Evolutionary conservation across 371 early-diverging fungal species (phyloP), one percentile per base, ranked within the genome.

Genomic region (Rhizopus delemar): DNA sequence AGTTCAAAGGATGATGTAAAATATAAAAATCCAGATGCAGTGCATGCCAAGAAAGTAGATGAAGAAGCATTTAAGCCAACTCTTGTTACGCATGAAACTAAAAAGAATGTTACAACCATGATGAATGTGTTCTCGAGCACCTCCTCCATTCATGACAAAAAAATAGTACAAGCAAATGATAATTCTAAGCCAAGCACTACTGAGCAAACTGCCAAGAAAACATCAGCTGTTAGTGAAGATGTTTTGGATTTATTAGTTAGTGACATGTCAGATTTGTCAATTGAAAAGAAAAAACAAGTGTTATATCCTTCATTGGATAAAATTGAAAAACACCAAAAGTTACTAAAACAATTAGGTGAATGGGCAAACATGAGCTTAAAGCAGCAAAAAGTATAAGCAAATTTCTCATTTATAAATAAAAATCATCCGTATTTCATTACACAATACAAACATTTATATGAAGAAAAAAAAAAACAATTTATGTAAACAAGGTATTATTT

Each of bases 61-160:
- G 43, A 32, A 0, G 62, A 61, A 8, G 46, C 51, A 8, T 61
- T 56, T n/a, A 61, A 54, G 15, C 55, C 56, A 13, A 28, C 36
- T 6, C 49, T 58, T 16, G 22, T 39, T 15, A 32, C 48, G 7
- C 32, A 13, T 28, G 48, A 60, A 32, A 41, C 56, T 12, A 62
- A 62, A 43, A 62, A 62, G 43, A 62, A 62, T 51, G 52, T 62
- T 12, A 62, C 62, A 4, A 62, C 62, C 39, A 61, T 61, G 61
- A 55, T 61, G 55, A 61, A 61, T 36, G 54, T 55, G 7, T 52
- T 62, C 38, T 36, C 56, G 8, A 45, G 57, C 33, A 9, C 36
- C 3, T 34, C 22, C 3, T 43, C 28, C 12, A 35, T 51, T 22
- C 49, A 43, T 39, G 36, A 31, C 29, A 56, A 62, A 51, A 48